Evolutionary conservation across 177 flowering plant genomes (phyloP).

Genomic region (Telopea speciosissima): DNA sequence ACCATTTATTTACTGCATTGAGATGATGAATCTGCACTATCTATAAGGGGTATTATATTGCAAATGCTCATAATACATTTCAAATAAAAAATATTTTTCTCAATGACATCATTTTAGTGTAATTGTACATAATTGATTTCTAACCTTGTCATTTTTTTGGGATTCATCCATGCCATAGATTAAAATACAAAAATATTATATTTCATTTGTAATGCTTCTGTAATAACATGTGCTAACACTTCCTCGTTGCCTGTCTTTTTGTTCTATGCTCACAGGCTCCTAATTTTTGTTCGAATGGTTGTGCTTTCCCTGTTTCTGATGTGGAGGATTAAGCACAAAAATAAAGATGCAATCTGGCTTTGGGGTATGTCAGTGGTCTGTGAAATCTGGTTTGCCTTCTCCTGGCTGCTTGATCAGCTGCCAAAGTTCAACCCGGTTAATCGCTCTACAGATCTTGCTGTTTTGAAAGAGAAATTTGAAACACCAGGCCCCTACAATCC

Average conservation of each 20-base stretch:
- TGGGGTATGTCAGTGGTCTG: constrained; percentile 87
- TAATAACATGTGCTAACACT: background rate
- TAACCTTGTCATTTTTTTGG: no score
- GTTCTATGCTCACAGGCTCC: constrained; percentile 38
- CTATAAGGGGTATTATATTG: no score
- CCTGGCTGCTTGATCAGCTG: constrained; percentile 83
- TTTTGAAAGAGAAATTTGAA: constrained; percentile 66
- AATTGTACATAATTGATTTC: no score
- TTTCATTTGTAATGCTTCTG: background rate
- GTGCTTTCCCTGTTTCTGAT: constrained; percentile 55
- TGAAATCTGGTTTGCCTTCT: constrained; percentile 93
- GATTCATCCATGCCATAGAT: no score
- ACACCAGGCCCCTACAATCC: constrained; percentile 41
- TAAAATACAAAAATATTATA: no score
- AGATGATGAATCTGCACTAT: no score
- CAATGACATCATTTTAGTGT: no score
- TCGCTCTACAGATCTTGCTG: constrained; percentile 57
- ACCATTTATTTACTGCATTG: no score
- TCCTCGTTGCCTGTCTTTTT: background rate
- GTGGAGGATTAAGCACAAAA: constrained; percentile 73
- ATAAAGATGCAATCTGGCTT: constrained; percentile 76
- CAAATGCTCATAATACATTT: no score
- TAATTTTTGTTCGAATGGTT: constrained; percentile 51
- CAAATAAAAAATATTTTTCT: no score
- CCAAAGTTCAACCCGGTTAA: constrained; percentile 68